phyloP scores from a whole-genome alignment of 2,329 filamentous ascomycete genomes.

The Emmonsiellopsis sp. region DNA sequence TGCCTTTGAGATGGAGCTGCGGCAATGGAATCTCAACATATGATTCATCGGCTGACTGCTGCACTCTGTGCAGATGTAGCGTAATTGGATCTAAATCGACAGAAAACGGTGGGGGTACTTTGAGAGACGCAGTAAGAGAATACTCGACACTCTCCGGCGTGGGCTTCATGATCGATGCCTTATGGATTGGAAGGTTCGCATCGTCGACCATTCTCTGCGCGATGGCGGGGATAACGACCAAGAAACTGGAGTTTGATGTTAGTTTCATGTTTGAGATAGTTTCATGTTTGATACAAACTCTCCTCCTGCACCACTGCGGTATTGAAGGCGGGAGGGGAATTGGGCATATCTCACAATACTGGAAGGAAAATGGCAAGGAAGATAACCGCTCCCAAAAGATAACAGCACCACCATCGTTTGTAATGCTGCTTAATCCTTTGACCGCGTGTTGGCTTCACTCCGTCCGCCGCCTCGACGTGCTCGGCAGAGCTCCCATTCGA shows the following conservation, averaged over 20 bases:
- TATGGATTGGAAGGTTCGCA: constrained; percentile 15
- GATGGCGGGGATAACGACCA: constrained; percentile 17
- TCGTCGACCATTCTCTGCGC: constrained; percentile 17
- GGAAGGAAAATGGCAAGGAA: constrained; percentile 19
- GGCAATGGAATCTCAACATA: constrained; percentile 13
- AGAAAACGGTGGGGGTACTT: constrained; percentile 11
- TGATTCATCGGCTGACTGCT: constrained; percentile 17
- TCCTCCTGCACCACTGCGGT: not conserved
- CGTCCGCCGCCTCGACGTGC: not conserved
- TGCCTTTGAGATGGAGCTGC: constrained; percentile 13
- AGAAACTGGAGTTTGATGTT: constrained; percentile 11
- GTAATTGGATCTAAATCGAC: constrained; percentile 25
- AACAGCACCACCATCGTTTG: not conserved
- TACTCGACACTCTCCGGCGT: constrained; percentile 12
- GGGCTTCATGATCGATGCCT: constrained; percentile 12
- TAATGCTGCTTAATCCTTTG: not conserved
- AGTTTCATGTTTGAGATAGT: not conserved
- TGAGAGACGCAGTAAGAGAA: constrained; percentile 14
- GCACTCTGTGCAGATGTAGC: constrained; percentile 35
- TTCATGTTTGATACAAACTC: not conserved
- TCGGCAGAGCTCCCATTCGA: not conserved
- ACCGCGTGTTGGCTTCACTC: not conserved
- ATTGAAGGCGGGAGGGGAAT: not conserved
- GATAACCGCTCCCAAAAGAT: constrained; percentile 7
- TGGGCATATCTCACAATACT: constrained; percentile 14